A percentile compares a stretch with the other conserved stretches of the same genome.
These are phyloP conservation scores for Crepidotus variabilis DNA, from an alignment of 768 basidiomycete species.

Conservation along the genomic window DNA sequence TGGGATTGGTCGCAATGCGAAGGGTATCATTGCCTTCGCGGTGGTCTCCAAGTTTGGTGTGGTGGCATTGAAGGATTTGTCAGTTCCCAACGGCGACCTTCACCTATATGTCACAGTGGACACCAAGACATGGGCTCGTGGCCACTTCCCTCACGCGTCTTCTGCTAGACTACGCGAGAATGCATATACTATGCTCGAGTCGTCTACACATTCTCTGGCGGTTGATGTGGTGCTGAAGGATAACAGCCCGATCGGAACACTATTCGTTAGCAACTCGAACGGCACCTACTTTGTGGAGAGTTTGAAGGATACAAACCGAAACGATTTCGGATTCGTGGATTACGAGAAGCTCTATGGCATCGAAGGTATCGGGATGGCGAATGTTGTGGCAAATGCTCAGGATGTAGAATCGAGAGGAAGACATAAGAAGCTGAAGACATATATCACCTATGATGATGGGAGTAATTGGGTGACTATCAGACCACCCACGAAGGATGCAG, in stretches of 20 bases:
- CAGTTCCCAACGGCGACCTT: slow-evolving; percentile 64
- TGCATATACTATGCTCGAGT: slow-evolving; percentile 95
- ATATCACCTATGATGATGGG: slow-evolving; percentile 90
- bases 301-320: slow-evolving; percentile 89
- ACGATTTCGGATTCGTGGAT: slow-evolving; percentile 85
- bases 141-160: slow-evolving; percentile 89
- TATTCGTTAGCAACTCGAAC: slow-evolving; percentile 95
- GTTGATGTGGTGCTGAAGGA: slow-evolving; percentile 88
- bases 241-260: slow-evolving; percentile 68
- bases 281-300: slow-evolving; percentile 94
- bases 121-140: slow-evolving; percentile 80
- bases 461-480: slow-evolving; percentile 74
- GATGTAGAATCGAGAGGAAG: slow-evolving; percentile 72
- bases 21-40: slow-evolving; percentile 89
- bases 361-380: slow-evolving; percentile 89
- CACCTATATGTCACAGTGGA: slow-evolving; percentile 84
- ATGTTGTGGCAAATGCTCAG: slow-evolving; percentile 77
- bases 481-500: slow-evolving; percentile 51
- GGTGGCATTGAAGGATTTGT: slow-evolving; percentile 77
- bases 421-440: slow-evolving; percentile 70
- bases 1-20: slow-evolving; percentile 79
- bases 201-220: slow-evolving; percentile 87
- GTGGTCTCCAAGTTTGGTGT: slow-evolving; percentile 92
- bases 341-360: slow-evolving; percentile 86
- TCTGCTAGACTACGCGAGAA: slow-evolving; percentile 80